Evolutionary conservation across 768 basidiomycete genomes (phyloP).

Genomic region (Chalciporus piperatus): DNA sequence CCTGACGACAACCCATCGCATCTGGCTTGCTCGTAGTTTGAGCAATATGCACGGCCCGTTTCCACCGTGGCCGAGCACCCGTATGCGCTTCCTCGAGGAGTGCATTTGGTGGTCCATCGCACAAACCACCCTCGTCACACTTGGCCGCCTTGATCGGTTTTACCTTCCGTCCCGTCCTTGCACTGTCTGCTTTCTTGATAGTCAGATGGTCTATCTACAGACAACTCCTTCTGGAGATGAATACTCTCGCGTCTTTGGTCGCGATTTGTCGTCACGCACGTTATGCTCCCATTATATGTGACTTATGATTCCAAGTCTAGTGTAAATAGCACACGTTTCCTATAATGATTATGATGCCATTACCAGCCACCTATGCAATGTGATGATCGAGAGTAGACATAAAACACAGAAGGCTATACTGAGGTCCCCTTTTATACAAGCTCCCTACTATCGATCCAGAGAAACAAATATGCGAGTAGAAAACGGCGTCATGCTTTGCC

Average conservation of each 20-base stretch:
- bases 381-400: not conserved
- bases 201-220: constrained; percentile 5
- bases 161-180: not conserved
- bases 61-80: constrained; percentile 6
- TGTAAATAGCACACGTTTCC: constrained; percentile 9
- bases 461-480: not conserved
- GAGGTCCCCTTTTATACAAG: not conserved
- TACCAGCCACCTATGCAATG: not conserved
- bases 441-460: no score
- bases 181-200: constrained; percentile 1
- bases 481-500: constrained; percentile 13
- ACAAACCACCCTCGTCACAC: constrained; percentile 15
- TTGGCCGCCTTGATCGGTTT: constrained; percentile 6
- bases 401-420: not conserved
- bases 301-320: constrained; percentile 11
- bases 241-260: not conserved
- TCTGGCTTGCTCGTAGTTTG: constrained; percentile 11
- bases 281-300: constrained; percentile 19
- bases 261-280: constrained; percentile 17
- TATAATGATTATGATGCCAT: constrained; percentile 23
- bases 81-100: constrained; percentile 7
- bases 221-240: constrained; percentile 3
- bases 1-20: constrained; percentile 1
- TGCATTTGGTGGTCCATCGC: constrained; percentile 6
- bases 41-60: constrained; percentile 10